Base-by-base conservation (phyloP, 106 monocot genomes). In the Gastrodia elata region DNA sequence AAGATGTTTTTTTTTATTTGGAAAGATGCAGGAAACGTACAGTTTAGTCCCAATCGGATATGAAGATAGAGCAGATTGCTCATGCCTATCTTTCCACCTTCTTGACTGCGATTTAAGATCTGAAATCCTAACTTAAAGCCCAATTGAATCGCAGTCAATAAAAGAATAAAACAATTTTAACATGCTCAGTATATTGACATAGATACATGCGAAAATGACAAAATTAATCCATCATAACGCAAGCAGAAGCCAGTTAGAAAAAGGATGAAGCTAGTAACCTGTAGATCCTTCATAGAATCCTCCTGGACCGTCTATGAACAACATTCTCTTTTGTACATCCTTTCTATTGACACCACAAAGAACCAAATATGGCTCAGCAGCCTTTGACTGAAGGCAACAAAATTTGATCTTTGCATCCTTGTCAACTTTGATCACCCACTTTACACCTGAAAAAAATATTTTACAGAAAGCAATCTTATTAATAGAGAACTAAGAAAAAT, bases 351-450 rank as follows among this genome's bases (percentile, higher is more conserved):
- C 65, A 72, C 85, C 90, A 74, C 85, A 75, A 30, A 85, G 68
- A 1, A 71, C 44, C 70, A 94, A 73, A 79, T 94, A 94, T 24
- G 90, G 93, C 39, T 90, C 90, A 61, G 93, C 90, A 76, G 93
- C 82, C 76, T 83, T 94, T 6, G 93, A 94, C 77, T 94, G 93
- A 37, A 94, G 76, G 73, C 93, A 90, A 59, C 93, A 94, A 74
- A 94, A 94, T 75, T 86, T 94, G 30, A 94, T 87, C 83, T 85
- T 90, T 74, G 77, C 38, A 48, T 94, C 46, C 75, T 90, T 87
- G 82, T 94, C 93, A 20, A 72, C 83, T 69, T 79, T 85, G 79
- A 90, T 94, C 46, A 94, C 82, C 93, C 93, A 94, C 41, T 90
- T 90, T n/a, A 94, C 93, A 41, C 93, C 90, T 94, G 25, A 40